A percentile compares a stretch with the other conserved stretches of the same genome.
These are phyloP conservation scores for Fusarium sterilihyphosum DNA, from an alignment of 2,329 filamentous ascomycete genomes.

Conservation along the genomic window DNA sequence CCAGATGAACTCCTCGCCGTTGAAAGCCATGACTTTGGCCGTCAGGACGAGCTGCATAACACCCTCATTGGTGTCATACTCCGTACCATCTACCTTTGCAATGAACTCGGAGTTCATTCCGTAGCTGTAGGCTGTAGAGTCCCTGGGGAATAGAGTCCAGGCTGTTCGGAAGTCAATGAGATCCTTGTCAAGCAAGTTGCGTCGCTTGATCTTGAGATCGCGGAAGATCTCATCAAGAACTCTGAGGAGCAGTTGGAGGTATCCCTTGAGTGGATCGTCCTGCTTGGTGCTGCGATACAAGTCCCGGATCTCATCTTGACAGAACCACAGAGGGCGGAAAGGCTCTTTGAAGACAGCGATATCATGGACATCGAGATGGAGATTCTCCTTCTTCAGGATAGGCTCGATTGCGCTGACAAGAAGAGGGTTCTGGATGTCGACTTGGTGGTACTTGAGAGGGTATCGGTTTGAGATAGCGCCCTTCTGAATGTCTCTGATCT, in stretches of 20 bases:
- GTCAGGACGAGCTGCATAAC: slow-evolving; percentile 40
- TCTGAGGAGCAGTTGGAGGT: slow-evolving; percentile 52
- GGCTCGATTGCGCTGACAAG: slow-evolving; percentile 55
- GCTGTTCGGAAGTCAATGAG: slow-evolving; percentile 54
- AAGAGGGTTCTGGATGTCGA: slow-evolving; percentile 55
- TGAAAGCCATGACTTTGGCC: slow-evolving; percentile 51
- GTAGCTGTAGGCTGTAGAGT: slow-evolving; percentile 52
- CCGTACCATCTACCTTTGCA: slow-evolving; percentile 50
- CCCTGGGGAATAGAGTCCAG: slow-evolving; percentile 57
- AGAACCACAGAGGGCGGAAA: slow-evolving; percentile 57
- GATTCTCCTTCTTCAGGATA: slow-evolving; percentile 54
- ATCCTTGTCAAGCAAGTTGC: slow-evolving; percentile 48
- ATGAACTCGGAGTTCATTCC: slow-evolving; percentile 54
- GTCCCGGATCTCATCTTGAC: slow-evolving; percentile 53
- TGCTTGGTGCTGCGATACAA: slow-evolving; percentile 43
- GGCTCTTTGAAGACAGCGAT: slow-evolving; percentile 51
- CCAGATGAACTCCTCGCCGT: slow-evolving; percentile 55
- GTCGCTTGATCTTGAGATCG: slow-evolving; percentile 50
- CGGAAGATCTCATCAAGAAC: slow-evolving; percentile 57
- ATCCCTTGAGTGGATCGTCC: slow-evolving; percentile 47
- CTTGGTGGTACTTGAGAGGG: slow-evolving; percentile 52
- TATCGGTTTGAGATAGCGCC: slow-evolving; percentile 51
- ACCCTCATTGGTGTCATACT: slow-evolving; percentile 38
- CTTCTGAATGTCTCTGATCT: slow-evolving; percentile 56
- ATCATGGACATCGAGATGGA: slow-evolving; percentile 51